A percentile compares a stretch with the other conserved stretches of the same genome.
Conservation (phyloP, 495 filamentous ascomycete genomes). For the Penicillium paxilli region DNA sequence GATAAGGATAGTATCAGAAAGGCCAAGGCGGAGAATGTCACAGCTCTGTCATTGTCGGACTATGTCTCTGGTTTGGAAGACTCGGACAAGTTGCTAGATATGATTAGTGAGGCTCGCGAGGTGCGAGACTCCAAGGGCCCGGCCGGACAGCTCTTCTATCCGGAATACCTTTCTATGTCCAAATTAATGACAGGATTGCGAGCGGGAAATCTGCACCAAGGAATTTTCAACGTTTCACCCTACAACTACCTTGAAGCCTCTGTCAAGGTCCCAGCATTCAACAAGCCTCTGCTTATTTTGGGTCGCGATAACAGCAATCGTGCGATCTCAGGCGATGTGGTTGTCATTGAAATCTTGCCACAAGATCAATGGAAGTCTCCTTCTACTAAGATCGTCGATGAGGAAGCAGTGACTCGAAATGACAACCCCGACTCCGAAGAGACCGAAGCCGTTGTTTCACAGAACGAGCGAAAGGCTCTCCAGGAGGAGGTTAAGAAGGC, state of each 20-base stretch:
- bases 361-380: conserved; percentile 96
- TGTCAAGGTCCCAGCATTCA: conserved; percentile 85
- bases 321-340: conserved; percentile 84
- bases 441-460: conserved; percentile 71
- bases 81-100: conserved; percentile 82
- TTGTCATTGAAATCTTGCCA: conserved; percentile 89
- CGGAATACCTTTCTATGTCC: conserved; percentile 82
- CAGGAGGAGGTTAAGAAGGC: conserved; percentile 88
- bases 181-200: conserved; percentile 93
- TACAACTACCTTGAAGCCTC: conserved; percentile 97
- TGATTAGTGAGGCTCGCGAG: conserved; percentile 80
- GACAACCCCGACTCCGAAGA: conserved; percentile 87
- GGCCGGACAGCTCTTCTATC: conserved; percentile 74
- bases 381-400: conserved; percentile 92
- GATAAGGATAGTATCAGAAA: conserved; percentile 85
- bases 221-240: conserved; percentile 90
- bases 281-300: conserved; percentile 81
- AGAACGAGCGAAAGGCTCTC: conserved; percentile 79
- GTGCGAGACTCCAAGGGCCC: conserved; percentile 58
- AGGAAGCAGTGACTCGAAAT: conserved; percentile 88
- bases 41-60: conserved; percentile 63
- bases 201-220: conserved; percentile 84
- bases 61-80: conserved; percentile 86
- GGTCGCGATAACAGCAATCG: conserved; percentile 98
- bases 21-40: conserved; percentile 72